These are phyloP conservation scores for Arthroderma sp. DNA, from an alignment of 2,329 filamentous ascomycete genomes.

Conservation along the genomic window DNA sequence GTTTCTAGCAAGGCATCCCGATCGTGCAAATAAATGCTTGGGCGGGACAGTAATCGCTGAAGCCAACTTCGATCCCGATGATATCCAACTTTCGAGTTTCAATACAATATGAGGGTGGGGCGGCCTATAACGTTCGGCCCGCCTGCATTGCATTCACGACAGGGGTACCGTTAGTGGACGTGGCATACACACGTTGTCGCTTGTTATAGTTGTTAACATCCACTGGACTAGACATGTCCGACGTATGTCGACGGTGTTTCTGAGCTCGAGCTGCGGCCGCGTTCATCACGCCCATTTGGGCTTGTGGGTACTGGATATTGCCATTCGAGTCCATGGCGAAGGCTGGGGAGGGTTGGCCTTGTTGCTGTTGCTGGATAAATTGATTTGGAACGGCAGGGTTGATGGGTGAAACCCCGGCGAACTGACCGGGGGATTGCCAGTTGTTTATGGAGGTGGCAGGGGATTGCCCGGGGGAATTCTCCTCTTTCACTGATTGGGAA, in stretches of 20 bases:
- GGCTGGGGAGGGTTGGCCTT: not conserved
- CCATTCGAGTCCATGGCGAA: constrained; percentile 11
- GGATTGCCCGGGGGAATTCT: constrained; percentile 49
- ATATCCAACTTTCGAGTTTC: too few species aligned
- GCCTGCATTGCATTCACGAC: constrained; percentile 39
- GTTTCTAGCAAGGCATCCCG: too few species aligned
- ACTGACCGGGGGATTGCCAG: constrained; percentile 50
- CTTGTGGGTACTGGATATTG: constrained; percentile 10
- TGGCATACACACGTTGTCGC: constrained; percentile 45
- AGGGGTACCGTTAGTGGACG: constrained; percentile 24
- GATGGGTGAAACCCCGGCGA: constrained; percentile 45
- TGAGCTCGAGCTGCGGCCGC: constrained; percentile 10
- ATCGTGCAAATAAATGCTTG: too few species aligned
- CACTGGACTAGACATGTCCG: constrained; percentile 44
- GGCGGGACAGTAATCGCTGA: too few species aligned
- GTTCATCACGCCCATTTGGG: constrained; percentile 14
- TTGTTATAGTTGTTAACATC: constrained; percentile 42
- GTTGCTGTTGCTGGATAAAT: constrained; percentile 21
- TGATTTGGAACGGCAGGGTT: constrained; percentile 33
- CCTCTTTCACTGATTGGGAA: constrained; percentile 47
- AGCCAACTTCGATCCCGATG: too few species aligned
- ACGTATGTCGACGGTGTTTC: constrained; percentile 45
- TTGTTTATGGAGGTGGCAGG: constrained; percentile 45
- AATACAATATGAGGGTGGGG: not conserved
- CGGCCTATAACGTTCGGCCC: constrained; percentile 18